These are phyloP conservation scores for Neonothopanus nambi DNA, from an alignment of 1,284 basidiomycete species.

Conservation along the genomic window DNA sequence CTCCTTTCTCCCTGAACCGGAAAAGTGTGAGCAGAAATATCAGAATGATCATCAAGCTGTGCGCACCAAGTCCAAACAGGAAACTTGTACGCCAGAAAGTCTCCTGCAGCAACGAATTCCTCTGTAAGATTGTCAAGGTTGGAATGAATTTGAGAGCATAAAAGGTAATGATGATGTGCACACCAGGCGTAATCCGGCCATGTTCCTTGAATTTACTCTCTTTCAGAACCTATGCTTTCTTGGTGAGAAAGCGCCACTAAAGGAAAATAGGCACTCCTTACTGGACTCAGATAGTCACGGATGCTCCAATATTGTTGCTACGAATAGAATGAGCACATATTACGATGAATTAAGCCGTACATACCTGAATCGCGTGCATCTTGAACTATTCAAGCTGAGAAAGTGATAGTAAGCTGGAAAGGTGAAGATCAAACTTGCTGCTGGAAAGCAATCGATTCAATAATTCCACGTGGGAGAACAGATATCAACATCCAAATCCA, in stretches of 20 bases:
- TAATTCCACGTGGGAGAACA: constrained; percentile 3
- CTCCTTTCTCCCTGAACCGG: constrained; percentile 80
- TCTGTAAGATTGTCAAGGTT: constrained; percentile 54
- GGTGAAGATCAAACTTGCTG: too few relatives aligned
- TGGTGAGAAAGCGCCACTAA: constrained; percentile 1
- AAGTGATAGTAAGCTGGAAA: not conserved
- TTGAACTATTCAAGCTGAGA: constrained; percentile 16
- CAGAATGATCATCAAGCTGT: not conserved
- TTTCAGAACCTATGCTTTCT: constrained; percentile 74
- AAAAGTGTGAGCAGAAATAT: not conserved
- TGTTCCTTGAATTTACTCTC: constrained; percentile 99
- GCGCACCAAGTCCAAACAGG: constrained; percentile 91
- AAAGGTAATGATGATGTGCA: constrained; percentile 25
- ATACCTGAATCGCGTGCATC: constrained; percentile 76
- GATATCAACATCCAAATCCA: not conserved
- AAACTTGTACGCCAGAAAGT: constrained; percentile 95
- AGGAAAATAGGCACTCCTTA: constrained; percentile 35
- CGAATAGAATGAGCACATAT: not conserved
- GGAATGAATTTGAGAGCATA: constrained; percentile 9
- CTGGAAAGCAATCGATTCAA: constrained; percentile 14
- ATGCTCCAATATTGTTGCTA: constrained; percentile 93
- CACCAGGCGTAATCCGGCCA: constrained; percentile 93
- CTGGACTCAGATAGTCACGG: constrained; percentile 94
- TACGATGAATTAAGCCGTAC: constrained; percentile 14
- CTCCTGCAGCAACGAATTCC: constrained; percentile 95